Evolutionary conservation across 768 basidiomycete genomes (phyloP).

Genomic region (Lentinula detonsa): DNA sequence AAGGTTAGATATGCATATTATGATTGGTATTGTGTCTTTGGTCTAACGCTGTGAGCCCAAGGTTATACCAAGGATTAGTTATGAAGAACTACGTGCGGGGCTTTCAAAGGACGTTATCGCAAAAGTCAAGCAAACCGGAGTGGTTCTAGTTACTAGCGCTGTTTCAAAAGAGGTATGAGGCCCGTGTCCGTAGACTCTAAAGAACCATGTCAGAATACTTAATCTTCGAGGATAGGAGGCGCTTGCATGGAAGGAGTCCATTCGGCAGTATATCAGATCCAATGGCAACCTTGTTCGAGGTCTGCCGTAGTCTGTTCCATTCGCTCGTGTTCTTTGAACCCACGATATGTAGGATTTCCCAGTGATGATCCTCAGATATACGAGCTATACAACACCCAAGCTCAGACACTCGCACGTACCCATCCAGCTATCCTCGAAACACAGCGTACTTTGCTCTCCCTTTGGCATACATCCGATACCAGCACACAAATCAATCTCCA

Average conservation of each 20-base stretch:
- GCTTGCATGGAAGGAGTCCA: slow-evolving; percentile 47
- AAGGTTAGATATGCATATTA: slow-evolving; percentile 25
- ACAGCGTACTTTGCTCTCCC: slow-evolving; percentile 48
- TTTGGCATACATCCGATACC: slow-evolving; percentile 51
- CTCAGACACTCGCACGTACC: slow-evolving; percentile 63
- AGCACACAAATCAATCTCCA: slow-evolving; percentile 37
- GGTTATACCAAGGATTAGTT: slow-evolving; percentile 48
- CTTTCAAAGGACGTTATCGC: slow-evolving; percentile 38
- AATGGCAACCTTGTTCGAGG: slow-evolving; percentile 47
- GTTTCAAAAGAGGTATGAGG: slow-evolving; percentile 43
- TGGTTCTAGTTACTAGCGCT: slow-evolving; percentile 51
- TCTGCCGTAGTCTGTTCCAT: slow-evolving; percentile 9
- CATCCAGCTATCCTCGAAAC: slow-evolving; percentile 54
- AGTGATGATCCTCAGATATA: slow-evolving; percentile 63
- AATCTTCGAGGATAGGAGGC: slow-evolving; percentile 38
- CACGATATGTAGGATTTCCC: slow-evolving; percentile 48
- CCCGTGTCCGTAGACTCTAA: slow-evolving; percentile 8
- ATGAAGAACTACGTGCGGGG: slow-evolving; percentile 37
- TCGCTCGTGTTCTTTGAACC: neutral
- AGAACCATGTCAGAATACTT: slow-evolving; percentile 10
- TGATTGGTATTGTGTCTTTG: neutral
- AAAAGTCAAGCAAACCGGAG: slow-evolving; percentile 45
- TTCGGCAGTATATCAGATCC: slow-evolving; percentile 46
- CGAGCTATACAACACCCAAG: slow-evolving; percentile 64
- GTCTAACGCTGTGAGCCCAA: slow-evolving; percentile 12